Evolutionary conservation across 768 basidiomycete species (phyloP), one percentile per base, ranked within the genome.

Genomic region (Dictyophora rubrovolvata): DNA sequence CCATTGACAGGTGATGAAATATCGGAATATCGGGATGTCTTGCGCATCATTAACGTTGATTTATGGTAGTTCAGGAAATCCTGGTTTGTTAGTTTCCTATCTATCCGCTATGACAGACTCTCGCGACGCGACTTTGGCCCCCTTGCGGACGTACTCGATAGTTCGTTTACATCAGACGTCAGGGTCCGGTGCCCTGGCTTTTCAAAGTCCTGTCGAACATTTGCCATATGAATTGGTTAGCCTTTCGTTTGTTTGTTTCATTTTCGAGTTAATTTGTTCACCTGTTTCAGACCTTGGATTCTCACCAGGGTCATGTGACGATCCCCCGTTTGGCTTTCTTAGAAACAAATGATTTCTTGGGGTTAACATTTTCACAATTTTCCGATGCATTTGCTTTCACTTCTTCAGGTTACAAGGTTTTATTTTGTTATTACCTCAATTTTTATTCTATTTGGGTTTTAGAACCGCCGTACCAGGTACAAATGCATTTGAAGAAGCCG

Each of bases 221-320:
- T 83, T 91, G 11, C 89, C 89, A 7, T 90, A 89, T 65, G 84
- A 89, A 69, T 84, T 83, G 60, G 88, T 90, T 64, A 65, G 84
- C 73, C 0, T 55, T 12, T 14, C 28, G 10, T 42, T 12, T 14
- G n/a, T 37, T 2, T 34, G 34, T 53, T 14, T 17, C 51, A 35
- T 34, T 18, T 34, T 60, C 88, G 87, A 86, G 79, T 81, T 33
- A 75, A 77, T 60, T 85, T 83, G 42, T 80, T 82, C 23, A 84
- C 85, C 1, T 35, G 48, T 23, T 18, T 33, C 50, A 20, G 57
- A 59, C 22, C 48, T 28, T 18, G 18, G 49, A 53, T 36, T 17
- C 34, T 35, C 57, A 20, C 36, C 22, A 36, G n/a, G 33, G 16
- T 48, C 57, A 20, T 36, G 57, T 52, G 5, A 37, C 11, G 12